These are phyloP conservation scores for Magnolia kwangsiensis DNA, from an alignment of 164 flowering plant species.

Conservation along the genomic window DNA sequence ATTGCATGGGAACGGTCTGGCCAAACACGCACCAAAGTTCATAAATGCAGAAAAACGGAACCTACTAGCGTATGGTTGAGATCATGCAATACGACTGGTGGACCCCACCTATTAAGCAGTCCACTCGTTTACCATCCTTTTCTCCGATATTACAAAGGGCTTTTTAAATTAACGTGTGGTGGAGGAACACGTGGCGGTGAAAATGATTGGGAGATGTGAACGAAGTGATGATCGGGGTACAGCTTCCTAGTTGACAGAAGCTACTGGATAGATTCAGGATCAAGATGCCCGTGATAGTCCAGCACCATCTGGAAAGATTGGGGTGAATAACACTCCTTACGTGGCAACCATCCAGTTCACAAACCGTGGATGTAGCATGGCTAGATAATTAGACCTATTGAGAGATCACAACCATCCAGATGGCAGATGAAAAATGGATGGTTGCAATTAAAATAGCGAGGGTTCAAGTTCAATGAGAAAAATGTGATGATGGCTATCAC, in stretches of 20 bases:
- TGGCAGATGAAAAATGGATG: not conserved
- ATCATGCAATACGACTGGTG: not conserved
- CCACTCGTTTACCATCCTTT: not conserved
- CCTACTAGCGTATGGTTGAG: no score
- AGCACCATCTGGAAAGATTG: not conserved
- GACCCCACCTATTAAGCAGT: not conserved
- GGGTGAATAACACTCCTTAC: not conserved
- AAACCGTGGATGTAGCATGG: no score
- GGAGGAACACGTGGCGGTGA: not conserved
- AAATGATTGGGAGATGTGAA: not conserved
- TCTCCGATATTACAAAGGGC: not conserved
- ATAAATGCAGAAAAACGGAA: no score
- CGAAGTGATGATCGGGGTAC: no score
- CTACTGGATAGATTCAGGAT: not conserved
- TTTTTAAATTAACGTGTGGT: not conserved
- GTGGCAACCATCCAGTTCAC: not conserved
- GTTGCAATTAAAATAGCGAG: no score
- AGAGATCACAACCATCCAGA: no score
- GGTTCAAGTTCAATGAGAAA: no score
- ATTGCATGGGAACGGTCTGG: no score
- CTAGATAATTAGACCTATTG: no score
- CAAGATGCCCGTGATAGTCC: not conserved
- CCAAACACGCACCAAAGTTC: no score
- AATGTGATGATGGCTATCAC: not conserved
- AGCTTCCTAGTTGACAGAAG: not conserved